Base-by-base conservation (phyloP, 352 stramenopile species). In the Phytophthora cactorum region DNA sequence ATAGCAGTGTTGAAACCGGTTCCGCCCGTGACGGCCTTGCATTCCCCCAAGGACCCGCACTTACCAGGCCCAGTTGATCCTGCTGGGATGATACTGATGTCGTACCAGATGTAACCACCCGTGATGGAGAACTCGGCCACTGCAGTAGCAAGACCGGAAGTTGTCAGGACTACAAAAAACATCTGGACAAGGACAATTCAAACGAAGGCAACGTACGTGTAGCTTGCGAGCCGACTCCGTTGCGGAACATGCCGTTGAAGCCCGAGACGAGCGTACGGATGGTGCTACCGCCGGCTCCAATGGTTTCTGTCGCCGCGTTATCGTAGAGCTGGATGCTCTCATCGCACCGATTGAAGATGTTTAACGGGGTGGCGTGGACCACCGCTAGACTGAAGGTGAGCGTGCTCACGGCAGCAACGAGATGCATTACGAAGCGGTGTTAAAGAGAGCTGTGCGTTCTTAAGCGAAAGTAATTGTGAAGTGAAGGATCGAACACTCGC, bases 231-330 rank as follows among this genome's bases (percentile, higher is more conserved):
- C 49, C 62, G 11, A 55, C 45, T 50, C 80, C 78, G 47, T 90
- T 74, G 66, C 83, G 83, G 55, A 90, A 91, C 81, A 91, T 90
- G 68, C 75, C 78, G 57, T 66, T 74, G 53, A 77, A 89, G 10
- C 78, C 78, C 14, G 52, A 45, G 9, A 66, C 12, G 14, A 90
- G 73, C 17, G 67, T 70, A 5, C 72, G 68, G 8, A 64, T 68
- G 10, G 71, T 82, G 17, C 70, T 82, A 34, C 53, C 57, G 43
- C 78, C 79, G 0, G 70, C 15, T 0, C 71, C 76, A 47, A 90
- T 63, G 28, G 57, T 72, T 58, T 82, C 67, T 4, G 76, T 79
- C 15, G 59, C 67, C 29, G 36, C 70, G 72, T 90, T 90, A 68
- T 90, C 79, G 66, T 86, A 88, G 14, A 90, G 59, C 52, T 78